Percentiles rank a stretch among this genome's conserved stretches.
Evolutionary conservation across 306 rosid genomes (phyloP).

Genomic region (Dalbergia cochinchinensis): DNA sequence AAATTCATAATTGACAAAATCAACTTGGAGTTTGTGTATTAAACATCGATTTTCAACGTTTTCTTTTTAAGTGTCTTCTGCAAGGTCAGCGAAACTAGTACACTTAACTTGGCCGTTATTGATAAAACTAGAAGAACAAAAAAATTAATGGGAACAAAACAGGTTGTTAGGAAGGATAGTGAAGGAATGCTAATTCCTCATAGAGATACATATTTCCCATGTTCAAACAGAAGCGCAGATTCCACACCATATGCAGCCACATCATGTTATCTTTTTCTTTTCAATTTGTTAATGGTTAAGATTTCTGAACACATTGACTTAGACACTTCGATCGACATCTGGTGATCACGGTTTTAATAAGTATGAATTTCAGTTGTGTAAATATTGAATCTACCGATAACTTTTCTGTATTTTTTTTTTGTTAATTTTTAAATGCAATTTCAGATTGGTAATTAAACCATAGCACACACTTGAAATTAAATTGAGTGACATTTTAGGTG

Average conservation of each 20-base stretch:
- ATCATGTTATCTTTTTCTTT: background rate
- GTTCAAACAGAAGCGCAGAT: conserved; percentile 22
- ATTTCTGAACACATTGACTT: too few species aligned
- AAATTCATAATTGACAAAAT: conserved; percentile 42
- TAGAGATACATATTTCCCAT: background rate
- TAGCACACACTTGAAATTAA: background rate
- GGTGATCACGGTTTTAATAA: too few species aligned
- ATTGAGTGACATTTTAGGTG: conserved; percentile 7
- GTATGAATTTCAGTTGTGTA: too few species aligned
- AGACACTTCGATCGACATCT: too few species aligned
- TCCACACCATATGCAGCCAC: conserved; percentile 33
- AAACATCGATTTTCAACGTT: conserved; percentile 10
- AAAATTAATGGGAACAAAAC: conserved; percentile 12
- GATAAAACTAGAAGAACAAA: background rate
- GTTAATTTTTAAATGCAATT: background rate
- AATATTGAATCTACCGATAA: too few species aligned
- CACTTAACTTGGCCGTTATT: conserved; percentile 33
- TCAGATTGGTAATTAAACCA: background rate
- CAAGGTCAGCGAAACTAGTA: conserved; percentile 36
- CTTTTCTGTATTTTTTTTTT: background rate
- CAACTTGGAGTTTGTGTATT: conserved; percentile 33
- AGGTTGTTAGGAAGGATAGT: conserved; percentile 34
- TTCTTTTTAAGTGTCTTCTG: conserved; percentile 5
- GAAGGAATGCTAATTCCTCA: conserved; percentile 29
- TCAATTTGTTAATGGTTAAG: too few species aligned